Percentiles rank a stretch among this genome's conserved stretches.
Evolutionary conservation across 257 asterid species (phyloP).

Genomic region (Lycium barbarum): DNA sequence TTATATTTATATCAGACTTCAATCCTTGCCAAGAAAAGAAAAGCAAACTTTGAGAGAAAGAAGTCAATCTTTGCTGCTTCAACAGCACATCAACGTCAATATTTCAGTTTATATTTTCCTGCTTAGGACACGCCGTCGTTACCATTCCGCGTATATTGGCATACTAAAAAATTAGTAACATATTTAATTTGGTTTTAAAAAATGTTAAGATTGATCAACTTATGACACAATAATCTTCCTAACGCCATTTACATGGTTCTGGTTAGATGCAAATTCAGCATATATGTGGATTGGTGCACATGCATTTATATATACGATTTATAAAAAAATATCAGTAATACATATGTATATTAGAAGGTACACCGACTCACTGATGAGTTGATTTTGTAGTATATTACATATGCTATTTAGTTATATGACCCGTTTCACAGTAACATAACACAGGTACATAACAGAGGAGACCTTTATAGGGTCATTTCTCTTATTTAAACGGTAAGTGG

Average conservation of each 20-base stretch:
- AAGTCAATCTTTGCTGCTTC: conserved; percentile 44
- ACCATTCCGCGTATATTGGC: not conserved
- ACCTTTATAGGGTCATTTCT: not conserved
- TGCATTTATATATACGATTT: not conserved
- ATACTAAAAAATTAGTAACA: not conserved
- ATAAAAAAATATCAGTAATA: not conserved
- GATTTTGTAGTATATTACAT: not conserved
- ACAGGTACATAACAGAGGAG: too few species aligned
- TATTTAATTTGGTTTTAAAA: not conserved
- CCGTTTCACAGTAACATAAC: too few species aligned
- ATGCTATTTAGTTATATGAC: too few species aligned
- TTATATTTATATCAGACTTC: not conserved
- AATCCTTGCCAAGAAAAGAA: not conserved
- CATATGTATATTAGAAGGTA: too few species aligned
- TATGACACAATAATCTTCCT: not conserved
- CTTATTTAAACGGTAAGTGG: too few species aligned
- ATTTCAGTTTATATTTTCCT: not conserved
- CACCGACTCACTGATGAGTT: too few species aligned
- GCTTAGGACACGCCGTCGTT: conserved; percentile 34
- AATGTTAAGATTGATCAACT: not conserved
- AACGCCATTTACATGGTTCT: not conserved
- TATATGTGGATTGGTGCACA: not conserved
- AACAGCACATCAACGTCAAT: not conserved
- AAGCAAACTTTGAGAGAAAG: not conserved
- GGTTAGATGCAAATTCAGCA: not conserved